Percentiles rank a stretch among this genome's conserved stretches.
phyloP scores from a whole-genome alignment of 768 basidiomycete species.

The Termitomyces sp. region DNA sequence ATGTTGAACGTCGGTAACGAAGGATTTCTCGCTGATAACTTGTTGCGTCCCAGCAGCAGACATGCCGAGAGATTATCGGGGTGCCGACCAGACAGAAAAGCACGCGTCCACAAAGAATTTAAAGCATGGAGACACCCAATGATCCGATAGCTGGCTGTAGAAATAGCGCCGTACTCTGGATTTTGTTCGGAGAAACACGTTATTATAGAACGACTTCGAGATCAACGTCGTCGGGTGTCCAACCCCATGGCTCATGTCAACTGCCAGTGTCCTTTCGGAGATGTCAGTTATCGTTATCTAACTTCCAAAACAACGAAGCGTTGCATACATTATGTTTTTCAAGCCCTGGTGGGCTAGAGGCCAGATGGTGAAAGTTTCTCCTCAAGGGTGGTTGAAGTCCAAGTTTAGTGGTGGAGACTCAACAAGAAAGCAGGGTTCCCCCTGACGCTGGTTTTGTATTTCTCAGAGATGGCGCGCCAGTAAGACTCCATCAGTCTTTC shows the following conservation, averaged over 20 bases:
- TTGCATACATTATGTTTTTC: too few species aligned
- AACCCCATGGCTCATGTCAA: neutral
- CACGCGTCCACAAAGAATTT: neutral
- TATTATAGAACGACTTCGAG: neutral
- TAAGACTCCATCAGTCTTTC: neutral
- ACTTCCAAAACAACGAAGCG: too few species aligned
- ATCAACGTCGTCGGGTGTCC: neutral
- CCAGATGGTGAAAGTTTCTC: neutral
- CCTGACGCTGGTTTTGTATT: neutral
- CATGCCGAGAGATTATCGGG: slow-evolving; percentile 5
- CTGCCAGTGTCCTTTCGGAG: neutral
- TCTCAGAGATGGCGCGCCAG: neutral
- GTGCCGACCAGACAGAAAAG: neutral
- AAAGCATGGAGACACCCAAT: neutral
- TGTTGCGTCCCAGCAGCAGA: slow-evolving; percentile 9
- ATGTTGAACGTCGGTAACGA: neutral
- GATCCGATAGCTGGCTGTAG: neutral
- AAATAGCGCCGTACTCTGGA: neutral
- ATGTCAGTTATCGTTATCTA: too few species aligned
- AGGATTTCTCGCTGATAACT: slow-evolving; percentile 9
- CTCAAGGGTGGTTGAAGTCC: neutral
- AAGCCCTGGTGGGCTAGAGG: neutral
- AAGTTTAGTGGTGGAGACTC: neutral
- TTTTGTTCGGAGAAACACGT: neutral
- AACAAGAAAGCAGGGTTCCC: too few species aligned